Base-by-base conservation (phyloP, 306 rosid genomes). In the Begonia masoniana region DNA sequence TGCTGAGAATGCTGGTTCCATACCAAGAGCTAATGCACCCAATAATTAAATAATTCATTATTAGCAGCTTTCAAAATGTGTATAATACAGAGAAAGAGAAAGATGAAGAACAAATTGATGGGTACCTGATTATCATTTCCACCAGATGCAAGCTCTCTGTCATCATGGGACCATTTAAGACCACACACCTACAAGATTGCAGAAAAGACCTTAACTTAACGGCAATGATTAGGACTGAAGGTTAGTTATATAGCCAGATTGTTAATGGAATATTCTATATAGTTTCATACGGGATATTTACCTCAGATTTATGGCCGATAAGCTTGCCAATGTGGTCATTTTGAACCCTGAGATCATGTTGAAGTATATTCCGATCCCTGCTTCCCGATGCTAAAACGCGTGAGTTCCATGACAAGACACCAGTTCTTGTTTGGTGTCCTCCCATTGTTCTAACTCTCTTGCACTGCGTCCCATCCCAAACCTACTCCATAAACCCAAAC, bases 301-400 rank as follows among this genome's bases (percentile, higher is more conserved):
- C 99, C 89, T 92, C 99, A n/a, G 99, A 92, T 66, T 92, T 92
- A 76, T 92, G 99, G 74, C 99, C 99, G 16, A 81, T 81, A 49
- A 87, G 80, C 65, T 83, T 87, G 83, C 72, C 62, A 52, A 87
- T 70, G 41, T 58, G 84, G 76, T 86, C 93, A 52, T 65, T 71
- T 17, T 92, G 56, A 52, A 92, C 95, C 49, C 95, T 82, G 65
- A 92, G 84, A 71, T 92, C 99, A 46, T 92, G 99, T 71, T 92
- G 99, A 68, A 87, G 93, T 42, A 92, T 83, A 74, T 92, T 83
- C 67, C 87, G 68, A 43, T 92, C 99, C 60, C 99, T 65, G 69
- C 99, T 92, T 67, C 99, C 99, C 4, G 95, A 92, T 54, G 96
- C 99, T 64, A 92, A 71, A 43, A 71, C 68, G 55, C 96, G 82